Evolutionary conservation across 352 stramenopile genomes (phyloP).

Genomic region (Phytopythium montanum): DNA sequence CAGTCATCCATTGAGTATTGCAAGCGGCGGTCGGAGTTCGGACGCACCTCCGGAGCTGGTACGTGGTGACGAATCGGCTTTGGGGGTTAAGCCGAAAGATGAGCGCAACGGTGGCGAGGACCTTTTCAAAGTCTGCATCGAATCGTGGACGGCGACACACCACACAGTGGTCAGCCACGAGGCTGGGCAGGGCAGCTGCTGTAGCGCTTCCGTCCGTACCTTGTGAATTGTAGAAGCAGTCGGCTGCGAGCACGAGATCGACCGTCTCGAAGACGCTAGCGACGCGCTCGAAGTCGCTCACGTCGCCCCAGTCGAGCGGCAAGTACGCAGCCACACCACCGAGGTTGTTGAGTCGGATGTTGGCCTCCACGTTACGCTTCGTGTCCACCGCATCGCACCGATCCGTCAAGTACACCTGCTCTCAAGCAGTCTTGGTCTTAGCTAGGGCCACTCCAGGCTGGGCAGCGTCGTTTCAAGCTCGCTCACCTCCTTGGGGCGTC

Average conservation of each 20-base stretch:
- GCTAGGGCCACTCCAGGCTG: background rate
- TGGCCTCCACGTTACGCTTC: constrained; percentile 42
- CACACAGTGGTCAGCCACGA: too few species aligned
- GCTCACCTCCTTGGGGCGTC: constrained; percentile 21
- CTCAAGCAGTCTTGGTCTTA: background rate
- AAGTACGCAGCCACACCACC: constrained; percentile 29
- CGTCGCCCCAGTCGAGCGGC: constrained; percentile 43
- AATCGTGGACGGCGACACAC: background rate
- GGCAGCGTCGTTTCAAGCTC: background rate
- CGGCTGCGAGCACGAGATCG: constrained; percentile 50
- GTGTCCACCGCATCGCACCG: constrained; percentile 42
- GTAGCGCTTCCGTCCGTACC: too few species aligned
- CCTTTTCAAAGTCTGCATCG: constrained; percentile 61
- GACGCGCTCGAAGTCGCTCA: constrained; percentile 24
- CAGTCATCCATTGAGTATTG: background rate
- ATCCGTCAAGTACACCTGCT: constrained; percentile 53
- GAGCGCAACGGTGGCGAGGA: constrained; percentile 57
- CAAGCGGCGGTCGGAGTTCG: background rate
- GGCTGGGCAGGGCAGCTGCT: too few species aligned
- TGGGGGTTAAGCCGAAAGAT: constrained; percentile 46
- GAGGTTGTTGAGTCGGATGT: constrained; percentile 49
- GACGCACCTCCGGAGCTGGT: constrained; percentile 54
- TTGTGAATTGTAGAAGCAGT: constrained; percentile 72
- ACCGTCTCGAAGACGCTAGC: constrained; percentile 27
- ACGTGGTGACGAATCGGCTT: constrained; percentile 44